Base-by-base conservation (phyloP, 768 basidiomycete genomes). In the Rhizopogon rudus region DNA sequence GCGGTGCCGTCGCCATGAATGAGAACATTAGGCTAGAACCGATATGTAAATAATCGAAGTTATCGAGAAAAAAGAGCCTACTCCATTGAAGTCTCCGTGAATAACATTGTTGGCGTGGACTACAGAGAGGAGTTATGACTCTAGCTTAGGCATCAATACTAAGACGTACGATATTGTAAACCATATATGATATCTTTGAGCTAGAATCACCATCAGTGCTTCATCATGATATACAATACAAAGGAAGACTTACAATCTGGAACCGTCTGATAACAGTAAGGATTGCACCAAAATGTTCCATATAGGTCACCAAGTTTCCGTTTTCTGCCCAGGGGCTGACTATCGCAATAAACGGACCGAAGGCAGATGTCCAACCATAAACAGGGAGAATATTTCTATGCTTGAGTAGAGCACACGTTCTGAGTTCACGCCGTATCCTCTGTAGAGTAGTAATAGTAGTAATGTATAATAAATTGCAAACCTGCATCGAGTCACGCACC, bases 1-100 rank as follows among this genome's bases (percentile, higher is more conserved):
- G 71, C 75, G 17, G 67, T 69, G 17, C 70, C 67, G 14, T 73
- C 58, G 55, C 72, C 69, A 53, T 74, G 69, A 42, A 79, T 71
- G 20, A 77, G 69, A 5, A 52, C 39, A 12, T 56, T 56, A 3
- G 37, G 33, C 50, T 56, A n/a, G 35, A 28, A 25, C 13, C 20
- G 16, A 42, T 20, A 10, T 20, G 9, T 40, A 10, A 44, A 40
- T 35, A 8, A 28, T 31, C 9, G 22, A 41, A 17, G 6, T 1
- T 7, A 14, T 43, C 7, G 35, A n/a, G 13, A 22, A 6, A 13
- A 31, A 6, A 3, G n/a, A 10, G 9, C 54, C 14, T 49, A 55
- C 54, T 12, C 54, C 48, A 33, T 40, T 55, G 8, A 55, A 41
- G 40, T 55, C 54, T 8, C 54, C 54, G 14, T 55, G 54, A 7